Base-by-base conservation (phyloP, 192 early-diverging fungal species). In the Mortierella antarctica region DNA sequence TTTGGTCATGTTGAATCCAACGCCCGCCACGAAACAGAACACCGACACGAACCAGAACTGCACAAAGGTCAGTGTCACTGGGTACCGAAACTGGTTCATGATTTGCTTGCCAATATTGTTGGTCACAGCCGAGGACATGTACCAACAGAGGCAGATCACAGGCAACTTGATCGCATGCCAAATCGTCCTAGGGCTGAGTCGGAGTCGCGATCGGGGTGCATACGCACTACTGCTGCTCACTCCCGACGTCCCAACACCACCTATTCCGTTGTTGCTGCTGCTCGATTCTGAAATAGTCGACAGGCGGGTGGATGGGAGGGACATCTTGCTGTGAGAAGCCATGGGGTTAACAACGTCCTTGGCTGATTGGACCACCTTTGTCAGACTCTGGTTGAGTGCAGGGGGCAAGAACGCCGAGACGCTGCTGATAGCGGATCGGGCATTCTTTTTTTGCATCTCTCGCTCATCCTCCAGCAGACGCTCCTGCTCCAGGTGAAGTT, bases 101-200 rank as follows among this genome's bases (percentile, higher is more conserved):
- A 96, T 88, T 65, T 89, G 88, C 70, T 97, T 97, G n/a, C 89
- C 92, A 46, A 90, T 87, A 66, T 95, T 97, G 84, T 93, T 94
- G 20, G 94, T 94, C 49, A 97, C 65, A 1, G 95, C 92, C n/a
- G 94, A 96, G 7, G 92, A 88, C 17, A 90, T 53, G 70, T 97
- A 97, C 95, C 95, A 97, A 41, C 88, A 71, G 39, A 91, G 57
- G 67, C 93, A 95, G 45, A 72, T 80, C 65, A 72, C 42, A 0
- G 77, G 77, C 50, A 80, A 47, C 49, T 68, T 47, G 47, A 60
- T 20, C 39, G 21, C 17, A 41, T 56, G 65, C 39, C 71, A 6
- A 60, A 80, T 64, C 13, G 44, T 15, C 18, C 61, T 20, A 0
- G 50, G 47, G n/a, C 6, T 50, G 47, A 68, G 65, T 52, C 23